Conservation (phyloP, 2,329 filamentous ascomycete genomes). For the Pseudophaeomoniella oleicola region DNA sequence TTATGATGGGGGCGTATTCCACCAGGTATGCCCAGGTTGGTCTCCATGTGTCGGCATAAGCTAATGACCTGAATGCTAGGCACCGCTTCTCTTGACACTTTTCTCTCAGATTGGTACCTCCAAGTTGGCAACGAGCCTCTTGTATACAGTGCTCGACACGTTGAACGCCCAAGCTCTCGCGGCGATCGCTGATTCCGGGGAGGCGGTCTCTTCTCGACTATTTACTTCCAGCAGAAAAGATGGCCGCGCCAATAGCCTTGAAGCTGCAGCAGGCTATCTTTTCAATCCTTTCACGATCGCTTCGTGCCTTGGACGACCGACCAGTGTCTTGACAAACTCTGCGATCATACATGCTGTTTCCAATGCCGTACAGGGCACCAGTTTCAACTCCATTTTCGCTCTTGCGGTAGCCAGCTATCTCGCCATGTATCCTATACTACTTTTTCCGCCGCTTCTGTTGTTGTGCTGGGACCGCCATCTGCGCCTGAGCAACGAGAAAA, state of each 20-base stretch:
- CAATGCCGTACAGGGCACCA: constrained; percentile 61
- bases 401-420: constrained; percentile 80
- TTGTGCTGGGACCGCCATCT: constrained; percentile 59
- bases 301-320: constrained; percentile 79
- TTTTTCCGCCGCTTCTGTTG: constrained; percentile 68
- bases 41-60: no score
- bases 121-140: constrained; percentile 55
- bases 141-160: constrained; percentile 72
- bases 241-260: constrained; percentile 5
- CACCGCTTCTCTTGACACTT: constrained; percentile 76
- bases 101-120: constrained; percentile 76
- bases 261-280: constrained; percentile 49
- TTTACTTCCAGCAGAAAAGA: constrained; percentile 68
- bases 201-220: constrained; percentile 56
- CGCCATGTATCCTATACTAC: constrained; percentile 77
- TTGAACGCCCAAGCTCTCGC: constrained; percentile 67
- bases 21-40: constrained; percentile 47
- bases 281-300: constrained; percentile 92
- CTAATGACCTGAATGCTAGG: no score
- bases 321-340: constrained; percentile 74
- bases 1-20: constrained; percentile 81
- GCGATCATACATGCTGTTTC: constrained; percentile 74
- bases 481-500: constrained; percentile 17
- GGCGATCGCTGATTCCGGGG: constrained; percentile 66
- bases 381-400: constrained; percentile 65